Percentiles rank a stretch among this genome's conserved stretches.
These are phyloP conservation scores for Podila clonocystis DNA, from an alignment of 192 early-diverging fungal species.

Conservation along the genomic window DNA sequence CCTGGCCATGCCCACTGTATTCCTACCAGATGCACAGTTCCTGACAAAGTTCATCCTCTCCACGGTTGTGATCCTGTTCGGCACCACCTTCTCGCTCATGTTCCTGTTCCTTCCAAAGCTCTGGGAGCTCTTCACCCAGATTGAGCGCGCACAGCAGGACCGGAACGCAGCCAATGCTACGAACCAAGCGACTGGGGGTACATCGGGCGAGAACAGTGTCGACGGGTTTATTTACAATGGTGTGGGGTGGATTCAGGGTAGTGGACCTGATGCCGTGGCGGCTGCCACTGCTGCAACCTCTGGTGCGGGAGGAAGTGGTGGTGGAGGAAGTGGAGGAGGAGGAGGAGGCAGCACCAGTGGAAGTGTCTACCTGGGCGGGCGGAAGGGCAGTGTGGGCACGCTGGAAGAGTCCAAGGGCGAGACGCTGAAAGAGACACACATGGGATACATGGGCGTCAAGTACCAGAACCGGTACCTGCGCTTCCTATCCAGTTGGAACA, in stretches of 20 bases:
- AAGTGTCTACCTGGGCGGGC: conserved; percentile 22
- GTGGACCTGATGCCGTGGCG: conserved; percentile 5
- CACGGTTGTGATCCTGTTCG: conserved; percentile 55
- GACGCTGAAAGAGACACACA: conserved; percentile 49
- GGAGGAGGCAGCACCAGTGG: conserved; percentile 12
- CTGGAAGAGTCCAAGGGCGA: conserved; percentile 13
- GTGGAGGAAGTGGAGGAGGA: conserved; percentile 1
- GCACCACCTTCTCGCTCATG: conserved; percentile 58
- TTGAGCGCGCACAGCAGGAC: conserved; percentile 11
- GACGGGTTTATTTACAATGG: conserved; percentile 27
- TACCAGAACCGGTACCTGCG: conserved; percentile 56
- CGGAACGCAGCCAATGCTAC: background rate
- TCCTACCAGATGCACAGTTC: conserved; percentile 53
- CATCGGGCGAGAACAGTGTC: conserved; percentile 11
- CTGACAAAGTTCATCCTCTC: conserved; percentile 56
- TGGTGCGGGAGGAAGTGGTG: background rate
- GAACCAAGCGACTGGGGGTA: background rate
- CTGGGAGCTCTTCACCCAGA: conserved; percentile 50
- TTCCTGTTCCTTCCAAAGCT: conserved; percentile 59
- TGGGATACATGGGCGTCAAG: conserved; percentile 57
- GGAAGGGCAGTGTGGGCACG: conserved; percentile 21
- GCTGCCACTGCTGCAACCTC: background rate
- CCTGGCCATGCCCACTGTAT: conserved; percentile 53
- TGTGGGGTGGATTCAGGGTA: conserved; percentile 14
- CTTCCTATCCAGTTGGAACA: conserved; percentile 59